phyloP scores from a whole-genome alignment of 1,284 basidiomycete species.

The Microbotryum violaceum region DNA sequence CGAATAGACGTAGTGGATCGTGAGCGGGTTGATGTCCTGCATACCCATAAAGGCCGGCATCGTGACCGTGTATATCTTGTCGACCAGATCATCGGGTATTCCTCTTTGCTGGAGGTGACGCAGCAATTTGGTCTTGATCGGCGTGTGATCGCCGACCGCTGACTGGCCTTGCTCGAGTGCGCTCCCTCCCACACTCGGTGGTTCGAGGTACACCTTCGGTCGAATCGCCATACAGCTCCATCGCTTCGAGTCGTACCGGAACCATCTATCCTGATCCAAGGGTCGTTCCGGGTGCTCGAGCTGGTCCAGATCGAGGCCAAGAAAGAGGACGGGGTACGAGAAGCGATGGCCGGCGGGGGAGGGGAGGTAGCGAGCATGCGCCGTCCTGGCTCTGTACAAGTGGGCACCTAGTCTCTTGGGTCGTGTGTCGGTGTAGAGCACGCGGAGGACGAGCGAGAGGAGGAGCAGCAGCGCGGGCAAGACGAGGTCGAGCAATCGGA shows the following conservation, averaged over 20 bases:
- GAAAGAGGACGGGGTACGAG: slow-evolving; percentile 56
- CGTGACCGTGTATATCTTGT: slow-evolving; percentile 58
- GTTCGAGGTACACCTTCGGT: slow-evolving; percentile 9
- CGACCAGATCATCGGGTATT: slow-evolving; percentile 5
- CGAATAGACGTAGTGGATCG: slow-evolving; percentile 64
- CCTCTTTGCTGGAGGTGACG: slow-evolving; percentile 13
- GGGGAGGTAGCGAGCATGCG: slow-evolving; percentile 56
- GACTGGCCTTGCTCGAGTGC: not conserved
- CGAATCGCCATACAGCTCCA: slow-evolving; percentile 39
- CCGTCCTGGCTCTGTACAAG: slow-evolving; percentile 51
- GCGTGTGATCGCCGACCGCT: not conserved
- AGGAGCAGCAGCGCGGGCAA: slow-evolving; percentile 9
- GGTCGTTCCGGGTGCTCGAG: slow-evolving; percentile 53
- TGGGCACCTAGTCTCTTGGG: slow-evolving; percentile 38
- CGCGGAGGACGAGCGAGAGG: slow-evolving; percentile 4
- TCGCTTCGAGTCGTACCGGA: slow-evolving; percentile 46
- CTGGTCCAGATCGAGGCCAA: slow-evolving; percentile 54
- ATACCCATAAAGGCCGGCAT: slow-evolving; percentile 64
- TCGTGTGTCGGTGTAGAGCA: slow-evolving; percentile 19
- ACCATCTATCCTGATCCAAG: slow-evolving; percentile 43
- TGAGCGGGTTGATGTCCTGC: slow-evolving; percentile 67
- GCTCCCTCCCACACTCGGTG: not conserved
- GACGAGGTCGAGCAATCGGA: slow-evolving; percentile 7
- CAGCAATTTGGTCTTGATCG: slow-evolving; percentile 7
- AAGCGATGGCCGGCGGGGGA: slow-evolving; percentile 51